These are phyloP conservation scores for Nicotiana obtusifolia DNA, from an alignment of 257 asterid species.

Conservation along the genomic window DNA sequence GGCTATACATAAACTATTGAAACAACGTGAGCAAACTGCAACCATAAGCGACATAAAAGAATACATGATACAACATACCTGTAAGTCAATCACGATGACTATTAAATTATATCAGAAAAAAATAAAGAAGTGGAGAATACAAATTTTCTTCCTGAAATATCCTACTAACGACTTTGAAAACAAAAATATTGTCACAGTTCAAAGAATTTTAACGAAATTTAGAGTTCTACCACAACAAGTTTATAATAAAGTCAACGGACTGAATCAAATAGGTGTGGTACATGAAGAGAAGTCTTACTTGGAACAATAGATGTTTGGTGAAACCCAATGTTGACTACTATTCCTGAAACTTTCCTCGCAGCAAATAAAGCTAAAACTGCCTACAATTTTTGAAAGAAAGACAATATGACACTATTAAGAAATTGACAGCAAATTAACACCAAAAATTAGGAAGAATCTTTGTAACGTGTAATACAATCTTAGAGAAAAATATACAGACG, in stretches of 20 bases:
- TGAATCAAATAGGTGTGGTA: not conserved
- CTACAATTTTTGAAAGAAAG: constrained; percentile 33
- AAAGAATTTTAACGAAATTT: not conserved
- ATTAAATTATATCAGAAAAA: not conserved
- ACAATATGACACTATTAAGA: not conserved
- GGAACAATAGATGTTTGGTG: constrained; percentile 90
- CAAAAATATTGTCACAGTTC: not conserved
- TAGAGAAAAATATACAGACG: not conserved
- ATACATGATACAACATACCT: not conserved
- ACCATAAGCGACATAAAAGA: not conserved
- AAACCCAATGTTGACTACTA: constrained; percentile 90
- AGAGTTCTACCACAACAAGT: not conserved
- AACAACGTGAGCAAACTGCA: not conserved
- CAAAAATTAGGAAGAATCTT: not conserved
- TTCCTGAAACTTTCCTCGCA: constrained; percentile 81
- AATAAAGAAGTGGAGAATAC: not conserved
- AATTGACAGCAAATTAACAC: not conserved
- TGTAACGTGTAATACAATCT: not conserved
- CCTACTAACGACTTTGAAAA: not conserved
- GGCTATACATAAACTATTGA: not conserved
- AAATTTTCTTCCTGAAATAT: not conserved
- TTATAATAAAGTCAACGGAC: constrained; percentile 6
- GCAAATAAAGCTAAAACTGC: constrained; percentile 92
- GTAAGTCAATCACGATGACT: not conserved
- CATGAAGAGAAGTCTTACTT: constrained; percentile 39